Conservation (phyloP, 192 early-diverging fungal species). For the Entomortierella parvispora region DNA sequence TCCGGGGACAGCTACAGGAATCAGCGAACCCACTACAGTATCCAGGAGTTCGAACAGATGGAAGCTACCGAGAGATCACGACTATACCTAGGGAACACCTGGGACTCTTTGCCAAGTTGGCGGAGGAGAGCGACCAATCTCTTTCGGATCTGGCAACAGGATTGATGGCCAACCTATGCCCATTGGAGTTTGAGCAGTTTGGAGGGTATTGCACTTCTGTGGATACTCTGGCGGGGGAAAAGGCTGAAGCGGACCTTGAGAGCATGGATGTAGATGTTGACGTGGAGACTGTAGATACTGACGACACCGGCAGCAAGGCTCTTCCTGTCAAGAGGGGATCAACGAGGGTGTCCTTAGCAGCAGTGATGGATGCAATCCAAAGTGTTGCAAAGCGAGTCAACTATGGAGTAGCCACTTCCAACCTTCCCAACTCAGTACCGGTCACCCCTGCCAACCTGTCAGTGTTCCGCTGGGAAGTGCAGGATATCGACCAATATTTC, state of each 20-base stretch:
- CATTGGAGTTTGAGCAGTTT: conserved; percentile 31
- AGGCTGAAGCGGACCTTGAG: background rate
- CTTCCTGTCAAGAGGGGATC: background rate
- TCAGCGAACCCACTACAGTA: conserved; percentile 5
- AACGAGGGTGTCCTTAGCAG: conserved; percentile 25
- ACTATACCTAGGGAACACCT: conserved; percentile 28
- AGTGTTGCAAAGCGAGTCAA: conserved; percentile 37
- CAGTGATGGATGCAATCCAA: conserved; percentile 44
- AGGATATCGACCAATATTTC: conserved; percentile 54
- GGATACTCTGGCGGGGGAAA: background rate
- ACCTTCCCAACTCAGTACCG: conserved; percentile 6
- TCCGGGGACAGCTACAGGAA: conserved; percentile 24
- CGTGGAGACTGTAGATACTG: background rate
- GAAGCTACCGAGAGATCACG: conserved; percentile 29
- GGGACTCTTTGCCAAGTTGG: conserved; percentile 37
- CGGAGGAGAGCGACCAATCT: conserved; percentile 32
- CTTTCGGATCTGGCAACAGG: conserved; percentile 14
- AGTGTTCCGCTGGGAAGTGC: conserved; percentile 63
- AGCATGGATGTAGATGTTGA: conserved; percentile 12
- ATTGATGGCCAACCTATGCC: conserved; percentile 32
- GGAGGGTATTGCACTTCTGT: background rate
- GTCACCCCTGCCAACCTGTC: conserved; percentile 50
- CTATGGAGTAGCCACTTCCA: conserved; percentile 34
- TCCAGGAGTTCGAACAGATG: conserved; percentile 2
- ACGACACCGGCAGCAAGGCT: background rate